phyloP scores from a whole-genome alignment of 2,329 filamentous ascomycete genomes.

The Dichotomopilus funicola region DNA sequence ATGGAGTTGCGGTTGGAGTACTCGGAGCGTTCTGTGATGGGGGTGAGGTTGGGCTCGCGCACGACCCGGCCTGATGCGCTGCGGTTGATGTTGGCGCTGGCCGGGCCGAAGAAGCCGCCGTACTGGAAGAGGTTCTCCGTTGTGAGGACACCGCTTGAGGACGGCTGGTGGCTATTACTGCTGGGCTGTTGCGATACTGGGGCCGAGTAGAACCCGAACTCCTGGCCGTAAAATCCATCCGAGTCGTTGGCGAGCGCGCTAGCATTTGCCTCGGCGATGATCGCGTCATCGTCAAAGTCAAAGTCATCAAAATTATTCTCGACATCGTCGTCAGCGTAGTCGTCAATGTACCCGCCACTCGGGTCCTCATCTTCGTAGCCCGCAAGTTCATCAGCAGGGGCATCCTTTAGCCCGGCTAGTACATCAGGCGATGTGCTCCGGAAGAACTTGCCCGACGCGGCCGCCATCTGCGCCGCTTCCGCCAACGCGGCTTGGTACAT shows the following conservation, averaged over 20 bases:
- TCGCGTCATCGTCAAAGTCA: slow-evolving; percentile 74
- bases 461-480: slow-evolving; percentile 71
- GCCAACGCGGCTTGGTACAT: slow-evolving; percentile 81
- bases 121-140: slow-evolving; percentile 48
- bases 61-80: slow-evolving; percentile 66
- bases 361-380: slow-evolving; percentile 22
- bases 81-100: slow-evolving; percentile 52
- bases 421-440: slow-evolving; percentile 44
- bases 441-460: slow-evolving; percentile 67
- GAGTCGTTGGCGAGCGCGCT: slow-evolving; percentile 87
- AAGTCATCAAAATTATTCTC: slow-evolving; percentile 50
- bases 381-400: slow-evolving; percentile 20
- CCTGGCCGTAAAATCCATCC: slow-evolving; percentile 90
- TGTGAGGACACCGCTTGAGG: slow-evolving; percentile 22
- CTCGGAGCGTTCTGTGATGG: slow-evolving; percentile 92
- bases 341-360: slow-evolving; percentile 25
- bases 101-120: slow-evolving; percentile 83
- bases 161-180: slow-evolving; percentile 38
- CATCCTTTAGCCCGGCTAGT: slow-evolving; percentile 6
- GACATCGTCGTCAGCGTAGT: slow-evolving; percentile 55
- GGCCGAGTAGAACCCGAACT: slow-evolving; percentile 90
- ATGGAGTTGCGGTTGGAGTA: slow-evolving; percentile 93
- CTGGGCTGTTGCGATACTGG: slow-evolving; percentile 36
- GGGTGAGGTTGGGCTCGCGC: slow-evolving; percentile 85
- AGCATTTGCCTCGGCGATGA: slow-evolving; percentile 92